phyloP scores from a whole-genome alignment of 768 basidiomycete genomes.

The Russula emetica region DNA sequence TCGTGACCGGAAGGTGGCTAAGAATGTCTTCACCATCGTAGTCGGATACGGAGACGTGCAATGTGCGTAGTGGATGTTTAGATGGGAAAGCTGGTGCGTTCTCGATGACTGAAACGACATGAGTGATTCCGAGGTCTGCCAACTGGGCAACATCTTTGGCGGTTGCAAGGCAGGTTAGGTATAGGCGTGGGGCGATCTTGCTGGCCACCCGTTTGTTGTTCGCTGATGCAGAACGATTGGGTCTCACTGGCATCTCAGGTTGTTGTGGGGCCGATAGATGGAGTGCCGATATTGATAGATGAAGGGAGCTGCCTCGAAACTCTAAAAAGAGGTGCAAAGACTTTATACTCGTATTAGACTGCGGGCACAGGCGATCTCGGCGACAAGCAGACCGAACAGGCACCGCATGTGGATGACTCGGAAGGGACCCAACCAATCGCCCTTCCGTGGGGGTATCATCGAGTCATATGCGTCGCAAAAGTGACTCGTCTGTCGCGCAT shows the following conservation, averaged over 20 bases:
- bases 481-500: not conserved
- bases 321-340: not conserved
- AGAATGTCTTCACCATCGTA: slow-evolving; percentile 40
- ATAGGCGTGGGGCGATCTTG: slow-evolving; percentile 47
- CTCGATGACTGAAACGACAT: slow-evolving; percentile 66
- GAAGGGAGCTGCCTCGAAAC: not conserved
- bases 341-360: not conserved
- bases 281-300: slow-evolving; percentile 2
- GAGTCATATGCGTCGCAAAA: not conserved
- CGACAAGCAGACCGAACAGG: too few relatives aligned
- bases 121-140: slow-evolving; percentile 61
- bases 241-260: not conserved
- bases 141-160: slow-evolving; percentile 50
- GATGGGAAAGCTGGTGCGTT: slow-evolving; percentile 43
- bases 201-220: slow-evolving; percentile 28
- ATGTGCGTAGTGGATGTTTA: slow-evolving; percentile 36
- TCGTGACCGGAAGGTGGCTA: slow-evolving; percentile 45
- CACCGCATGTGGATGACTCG: not conserved
- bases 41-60: slow-evolving; percentile 54
- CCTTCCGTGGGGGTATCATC: too few relatives aligned
- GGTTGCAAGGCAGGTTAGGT: slow-evolving; percentile 58
- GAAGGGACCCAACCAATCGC: too few relatives aligned
- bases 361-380: too few relatives aligned
- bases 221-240: not conserved
- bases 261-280: not conserved